Conservation (phyloP, 2,329 filamentous ascomycete species). For the Pseudocercospora fuligena region DNA sequence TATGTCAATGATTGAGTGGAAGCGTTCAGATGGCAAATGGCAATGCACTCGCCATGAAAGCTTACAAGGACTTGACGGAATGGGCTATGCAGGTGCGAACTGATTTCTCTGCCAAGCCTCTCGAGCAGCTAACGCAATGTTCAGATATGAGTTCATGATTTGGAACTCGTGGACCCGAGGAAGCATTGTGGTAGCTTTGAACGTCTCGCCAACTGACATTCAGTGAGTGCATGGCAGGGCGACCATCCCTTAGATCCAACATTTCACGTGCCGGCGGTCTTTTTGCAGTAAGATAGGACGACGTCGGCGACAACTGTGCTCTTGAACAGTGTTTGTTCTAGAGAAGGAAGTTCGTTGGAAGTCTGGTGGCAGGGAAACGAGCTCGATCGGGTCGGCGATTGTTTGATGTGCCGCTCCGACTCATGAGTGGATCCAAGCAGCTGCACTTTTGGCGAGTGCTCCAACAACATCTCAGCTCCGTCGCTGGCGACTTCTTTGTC, state of each 20-base stretch:
- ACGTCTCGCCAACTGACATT: too few species aligned
- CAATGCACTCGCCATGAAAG: constrained; percentile 6
- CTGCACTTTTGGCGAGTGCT: not conserved
- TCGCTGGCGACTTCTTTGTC: not conserved
- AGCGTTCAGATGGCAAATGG: constrained; percentile 11
- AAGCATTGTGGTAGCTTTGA: not conserved
- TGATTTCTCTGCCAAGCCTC: not conserved
- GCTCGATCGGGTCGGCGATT: not conserved
- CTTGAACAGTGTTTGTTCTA: not conserved
- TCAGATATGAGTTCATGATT: not conserved
- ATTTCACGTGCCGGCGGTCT: too few species aligned
- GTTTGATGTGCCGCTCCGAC: not conserved
- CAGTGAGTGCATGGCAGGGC: too few species aligned
- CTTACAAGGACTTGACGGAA: constrained; percentile 5
- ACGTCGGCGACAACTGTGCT: too few species aligned
- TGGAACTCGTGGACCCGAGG: not conserved
- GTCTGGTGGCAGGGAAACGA: not conserved
- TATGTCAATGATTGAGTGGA: constrained; percentile 12
- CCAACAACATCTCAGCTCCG: not conserved
- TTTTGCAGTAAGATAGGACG: too few species aligned
- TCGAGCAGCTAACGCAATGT: not conserved
- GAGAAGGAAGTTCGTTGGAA: not conserved
- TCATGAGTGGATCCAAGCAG: not conserved
- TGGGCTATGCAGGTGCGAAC: not conserved
- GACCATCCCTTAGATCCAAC: too few species aligned